Evolutionary conservation across 257 asterid species (phyloP), one percentile per base, ranked within the genome.

Genomic region (Cynanchum wilfordii): DNA sequence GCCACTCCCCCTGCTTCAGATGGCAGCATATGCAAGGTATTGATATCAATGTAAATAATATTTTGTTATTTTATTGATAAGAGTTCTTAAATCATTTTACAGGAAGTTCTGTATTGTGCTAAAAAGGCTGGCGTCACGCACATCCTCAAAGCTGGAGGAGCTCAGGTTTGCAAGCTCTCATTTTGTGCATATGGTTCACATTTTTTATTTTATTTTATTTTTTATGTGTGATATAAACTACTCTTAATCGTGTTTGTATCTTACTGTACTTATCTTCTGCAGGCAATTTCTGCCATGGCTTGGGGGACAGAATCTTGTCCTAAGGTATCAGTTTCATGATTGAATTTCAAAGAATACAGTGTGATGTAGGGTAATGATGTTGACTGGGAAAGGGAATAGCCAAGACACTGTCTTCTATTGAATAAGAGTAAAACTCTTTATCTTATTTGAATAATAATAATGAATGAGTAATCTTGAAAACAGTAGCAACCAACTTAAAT

Each of bases 291-390:
- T 78, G 99, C 97, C 36, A 91, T 94, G 97, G 98, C 98, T 44
- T 94, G 98, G 98, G 98, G 98, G 73, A 94, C 97, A 36, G 87
- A 92, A 75, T 94, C 99, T 78, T 91, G 97, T 79, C 99, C 97
- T 19, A 91, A 91, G 97, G 97, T 93, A 91, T 77, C 33, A 47
- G 12, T 67, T 83, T 78, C 67, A 16, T 57, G 49, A 42, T 55
- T 19, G 25, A 55, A 42, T 25, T 67, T 36, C 8, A 19, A 7
- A 25, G 50, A 64, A 36, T 36, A 10, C 6, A 38, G 13, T 62
- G 67, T 62, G 67, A 30, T n/a, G 27, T 54, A 5, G 10, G 59
- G 59, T 54, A 54, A 20, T 54, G 59, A 54, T 54, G 27, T 20
- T 54, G 59, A 20, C n/a, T 20, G 27, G 59, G 9, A 20, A n/a